Percentiles rank a stretch among this genome's conserved stretches.
These are phyloP conservation scores for Phytophthora quininea DNA, from an alignment of 352 stramenopile genomes.

Conservation along the genomic window DNA sequence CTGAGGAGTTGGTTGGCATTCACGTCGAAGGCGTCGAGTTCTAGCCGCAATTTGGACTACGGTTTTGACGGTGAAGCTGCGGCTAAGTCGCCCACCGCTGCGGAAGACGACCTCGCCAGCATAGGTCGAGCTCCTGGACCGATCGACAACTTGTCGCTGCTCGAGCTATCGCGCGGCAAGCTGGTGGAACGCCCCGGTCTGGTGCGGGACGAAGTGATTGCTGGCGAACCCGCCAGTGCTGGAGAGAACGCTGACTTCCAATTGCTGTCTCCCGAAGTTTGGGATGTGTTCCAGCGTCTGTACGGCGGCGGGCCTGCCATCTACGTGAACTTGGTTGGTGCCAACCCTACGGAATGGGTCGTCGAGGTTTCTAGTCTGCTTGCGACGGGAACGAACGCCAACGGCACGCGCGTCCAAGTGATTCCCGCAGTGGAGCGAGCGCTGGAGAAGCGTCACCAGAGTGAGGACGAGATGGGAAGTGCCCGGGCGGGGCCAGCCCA, in stretches of 20 bases:
- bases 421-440: constrained; percentile 45
- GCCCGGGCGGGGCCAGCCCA: constrained; percentile 11
- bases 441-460: constrained; percentile 53
- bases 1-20: constrained; percentile 70
- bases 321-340: constrained; percentile 41
- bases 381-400: constrained; percentile 18
- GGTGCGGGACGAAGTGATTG: constrained; percentile 33
- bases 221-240: constrained; percentile 26
- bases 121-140: constrained; percentile 36
- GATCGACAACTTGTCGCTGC: constrained; percentile 69
- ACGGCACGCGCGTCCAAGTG: constrained; percentile 32
- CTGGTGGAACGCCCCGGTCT: constrained; percentile 54
- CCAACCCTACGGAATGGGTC: constrained; percentile 43
- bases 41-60: constrained; percentile 26
- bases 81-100: constrained; percentile 13
- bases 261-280: constrained; percentile 68
- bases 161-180: constrained; percentile 57
- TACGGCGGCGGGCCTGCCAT: constrained; percentile 70
- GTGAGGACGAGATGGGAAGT: constrained; percentile 24
- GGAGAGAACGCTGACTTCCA: constrained; percentile 57
- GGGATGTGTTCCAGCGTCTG: constrained; percentile 70
- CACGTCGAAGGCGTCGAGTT: constrained; percentile 43
- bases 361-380: constrained; percentile 47
- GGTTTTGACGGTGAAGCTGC: constrained; percentile 28
- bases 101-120: constrained; percentile 20